Evolutionary conservation across 164 flowering plant genomes (phyloP).

Genomic region (Kingdonia uniflora): DNA sequence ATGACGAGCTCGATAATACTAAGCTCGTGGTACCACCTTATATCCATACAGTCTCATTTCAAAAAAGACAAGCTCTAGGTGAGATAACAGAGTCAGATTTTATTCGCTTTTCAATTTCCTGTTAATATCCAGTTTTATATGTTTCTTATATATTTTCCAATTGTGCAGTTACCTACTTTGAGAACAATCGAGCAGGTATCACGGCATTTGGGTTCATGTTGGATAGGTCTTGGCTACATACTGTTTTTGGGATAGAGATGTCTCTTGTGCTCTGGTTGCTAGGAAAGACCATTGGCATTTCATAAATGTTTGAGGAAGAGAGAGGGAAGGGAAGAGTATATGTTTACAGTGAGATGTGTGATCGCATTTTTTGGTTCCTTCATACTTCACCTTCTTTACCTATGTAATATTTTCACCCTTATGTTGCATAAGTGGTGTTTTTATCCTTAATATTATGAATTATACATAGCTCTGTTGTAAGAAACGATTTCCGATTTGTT

Average conservation of each 20-base stretch:
- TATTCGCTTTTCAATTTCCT: background rate
- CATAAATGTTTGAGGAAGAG: constrained; percentile 9
- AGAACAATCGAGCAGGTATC: constrained; percentile 85
- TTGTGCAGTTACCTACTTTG: constrained; percentile 74
- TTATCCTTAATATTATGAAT: no score
- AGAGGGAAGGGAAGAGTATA: background rate
- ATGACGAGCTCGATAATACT: constrained; percentile 52
- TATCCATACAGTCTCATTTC: constrained; percentile 57
- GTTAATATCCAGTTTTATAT: background rate
- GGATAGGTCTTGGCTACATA: constrained; percentile 64
- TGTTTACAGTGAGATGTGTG: no score
- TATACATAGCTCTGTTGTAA: no score
- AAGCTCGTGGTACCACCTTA: constrained; percentile 32
- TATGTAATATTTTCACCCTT: no score
- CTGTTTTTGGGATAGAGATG: constrained; percentile 61
- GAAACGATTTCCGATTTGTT: no score
- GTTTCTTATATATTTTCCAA: background rate
- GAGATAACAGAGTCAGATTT: constrained; percentile 9
- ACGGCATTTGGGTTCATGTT: constrained; percentile 78
- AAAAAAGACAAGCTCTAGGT: constrained; percentile 79
- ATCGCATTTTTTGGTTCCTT: no score
- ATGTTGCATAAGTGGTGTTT: no score
- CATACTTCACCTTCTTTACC: no score
- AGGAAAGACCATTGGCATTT: constrained; percentile 68
- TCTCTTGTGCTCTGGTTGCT: constrained; percentile 88